Evolutionary conservation across 768 basidiomycete genomes (phyloP), one percentile per base, ranked within the genome.

Genomic region (Tricholoma sp.): DNA sequence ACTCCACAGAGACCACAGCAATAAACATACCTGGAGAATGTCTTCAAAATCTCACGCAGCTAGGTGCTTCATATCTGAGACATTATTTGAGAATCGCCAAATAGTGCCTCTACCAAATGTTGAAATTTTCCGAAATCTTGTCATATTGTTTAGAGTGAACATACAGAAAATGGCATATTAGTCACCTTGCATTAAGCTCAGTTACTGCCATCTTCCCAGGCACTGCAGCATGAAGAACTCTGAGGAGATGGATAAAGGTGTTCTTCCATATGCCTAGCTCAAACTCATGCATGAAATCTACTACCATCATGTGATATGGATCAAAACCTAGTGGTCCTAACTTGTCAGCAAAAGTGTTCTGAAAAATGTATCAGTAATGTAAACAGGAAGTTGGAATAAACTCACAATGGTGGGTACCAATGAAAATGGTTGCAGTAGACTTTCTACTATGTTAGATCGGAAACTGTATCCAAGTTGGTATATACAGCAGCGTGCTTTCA

Each of bases 211-310:
- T 60, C 64, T 14, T 57, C 50, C n/a, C n/a, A n/a, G n/a, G n/a
- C 18, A 31, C 57, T 0, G 61, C 65, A 5, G 71, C 65, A 60
- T 69, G 63, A 1, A 76, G 60, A n/a, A 76, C 60, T 0, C 71
- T 65, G 5, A 77, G 64, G 0, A 78, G 60, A 50, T 79, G 76
- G 0, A 62, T 67, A 29, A 79, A 72, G 0, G 75, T 27, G 0
- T 61, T 19, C 53, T 75, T 76, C 72, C 72, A 76, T 1, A 74
- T 69, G 6, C 77, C 76, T 0, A 74, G 63, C 52, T 77, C 76
- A 62, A 76, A 69, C 53, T 78, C 72, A 59, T 74, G 72, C 55
- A 74, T 57, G n/a, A 71, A 58, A 57, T 78, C 73, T 7, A 71
- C 66, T 1, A 67, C 71, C 8, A 75, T 61, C 61, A 74, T 71